Percentiles rank a stretch among this genome's conserved stretches.
phyloP scores from a whole-genome alignment of 2,329 filamentous ascomycete genomes.

The Huntiella decipiens region DNA sequence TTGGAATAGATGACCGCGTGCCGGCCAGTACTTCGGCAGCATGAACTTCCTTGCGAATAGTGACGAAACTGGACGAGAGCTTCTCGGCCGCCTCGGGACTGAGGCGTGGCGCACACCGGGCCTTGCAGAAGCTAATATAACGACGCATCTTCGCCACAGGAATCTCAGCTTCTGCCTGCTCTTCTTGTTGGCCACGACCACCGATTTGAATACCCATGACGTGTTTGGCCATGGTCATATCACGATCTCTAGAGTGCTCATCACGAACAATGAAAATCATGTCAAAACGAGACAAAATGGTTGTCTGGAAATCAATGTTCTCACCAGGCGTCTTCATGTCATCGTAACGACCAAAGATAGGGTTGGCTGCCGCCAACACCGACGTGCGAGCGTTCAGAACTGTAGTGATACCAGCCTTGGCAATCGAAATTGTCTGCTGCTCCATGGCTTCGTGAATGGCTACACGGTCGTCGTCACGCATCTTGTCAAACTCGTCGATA shows the following conservation, averaged over 20 bases:
- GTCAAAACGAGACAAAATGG: slow-evolving; percentile 92
- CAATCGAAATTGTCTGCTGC: slow-evolving; percentile 97
- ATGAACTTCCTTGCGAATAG: slow-evolving; percentile 85
- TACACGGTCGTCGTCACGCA: slow-evolving; percentile 93
- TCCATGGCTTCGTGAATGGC: slow-evolving; percentile 99
- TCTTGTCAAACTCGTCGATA: slow-evolving; percentile 99
- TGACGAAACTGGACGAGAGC: slow-evolving; percentile 90
- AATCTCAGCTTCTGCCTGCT: slow-evolving; percentile 71
- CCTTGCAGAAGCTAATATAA: slow-evolving; percentile 90
- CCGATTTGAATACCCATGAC: slow-evolving; percentile 97
- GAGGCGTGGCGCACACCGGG: slow-evolving; percentile 73
- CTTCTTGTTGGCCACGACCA: slow-evolving; percentile 53
- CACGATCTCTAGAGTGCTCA: slow-evolving; percentile 73
- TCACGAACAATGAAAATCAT: slow-evolving; percentile 99
- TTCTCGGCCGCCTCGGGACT: slow-evolving; percentile 86
- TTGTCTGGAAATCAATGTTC: slow-evolving; percentile 98
- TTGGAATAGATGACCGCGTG: slow-evolving; percentile 80
- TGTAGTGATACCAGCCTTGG: slow-evolving; percentile 94
- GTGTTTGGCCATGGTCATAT: slow-evolving; percentile 87
- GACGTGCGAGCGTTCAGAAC: slow-evolving; percentile 93
- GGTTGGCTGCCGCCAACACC: slow-evolving; percentile 87
- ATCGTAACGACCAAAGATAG: slow-evolving; percentile 93
- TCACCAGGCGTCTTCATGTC: slow-evolving; percentile 95
- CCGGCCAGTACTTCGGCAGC: slow-evolving; percentile 80
- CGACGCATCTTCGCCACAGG: slow-evolving; percentile 92